Conservation (phyloP, 2,329 filamentous ascomycete species). For the Sporothrix humicola region DNA sequence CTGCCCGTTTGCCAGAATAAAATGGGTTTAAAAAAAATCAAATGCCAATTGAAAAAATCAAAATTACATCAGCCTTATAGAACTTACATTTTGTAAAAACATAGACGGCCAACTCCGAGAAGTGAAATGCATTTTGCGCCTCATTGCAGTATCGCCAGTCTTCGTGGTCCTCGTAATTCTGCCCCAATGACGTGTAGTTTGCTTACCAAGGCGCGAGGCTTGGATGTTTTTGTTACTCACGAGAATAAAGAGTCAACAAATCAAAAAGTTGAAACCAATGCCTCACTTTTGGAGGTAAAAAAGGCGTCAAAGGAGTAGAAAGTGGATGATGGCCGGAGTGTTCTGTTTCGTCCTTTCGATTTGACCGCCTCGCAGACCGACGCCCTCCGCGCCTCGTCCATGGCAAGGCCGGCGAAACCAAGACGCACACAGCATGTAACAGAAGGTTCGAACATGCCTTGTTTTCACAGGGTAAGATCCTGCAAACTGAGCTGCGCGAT, state of each 20-base stretch:
- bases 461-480: too few species aligned
- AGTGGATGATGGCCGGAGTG: too few species aligned
- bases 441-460: too few species aligned
- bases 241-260: background rate
- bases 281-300: background rate
- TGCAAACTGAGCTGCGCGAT: too few species aligned
- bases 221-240: background rate
- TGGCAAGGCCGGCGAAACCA: background rate
- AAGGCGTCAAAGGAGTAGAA: background rate
- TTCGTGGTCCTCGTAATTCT: background rate
- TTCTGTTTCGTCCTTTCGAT: background rate
- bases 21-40: background rate
- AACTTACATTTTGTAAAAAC: too few species aligned
- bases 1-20: too few species aligned
- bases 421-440: too few species aligned
- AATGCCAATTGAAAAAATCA: background rate
- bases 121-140: background rate
- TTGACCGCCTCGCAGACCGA: background rate
- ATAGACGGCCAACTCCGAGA: too few species aligned
- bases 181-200: background rate
- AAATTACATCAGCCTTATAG: too few species aligned
- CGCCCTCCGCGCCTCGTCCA: background rate
- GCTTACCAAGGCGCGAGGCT: background rate
- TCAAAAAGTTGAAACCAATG: background rate
- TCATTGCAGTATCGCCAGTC: too few species aligned